These are phyloP conservation scores for Lunasporangiospora selenospora DNA, from an alignment of 192 early-diverging fungal genomes.

Conservation along the genomic window DNA sequence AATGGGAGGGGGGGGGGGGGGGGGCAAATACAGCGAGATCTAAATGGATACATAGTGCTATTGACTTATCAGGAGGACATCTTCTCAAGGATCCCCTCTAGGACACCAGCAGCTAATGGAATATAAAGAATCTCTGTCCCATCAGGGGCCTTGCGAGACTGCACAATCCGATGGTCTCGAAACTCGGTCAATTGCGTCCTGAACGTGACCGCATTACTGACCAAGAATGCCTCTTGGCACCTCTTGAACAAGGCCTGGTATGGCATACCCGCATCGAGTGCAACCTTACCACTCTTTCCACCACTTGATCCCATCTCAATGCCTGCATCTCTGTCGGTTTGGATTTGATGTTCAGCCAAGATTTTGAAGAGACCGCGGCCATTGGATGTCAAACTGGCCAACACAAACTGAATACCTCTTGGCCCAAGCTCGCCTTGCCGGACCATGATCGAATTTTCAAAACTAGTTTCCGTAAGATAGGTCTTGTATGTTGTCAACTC, in stretches of 20 bases:
- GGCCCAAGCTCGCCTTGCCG: slow-evolving; percentile 63
- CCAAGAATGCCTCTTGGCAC: slow-evolving; percentile 84
- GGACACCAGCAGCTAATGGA: slow-evolving; percentile 68
- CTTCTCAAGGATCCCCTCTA: slow-evolving; percentile 72
- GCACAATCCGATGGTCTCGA: slow-evolving; percentile 89
- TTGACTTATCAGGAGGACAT: no score
- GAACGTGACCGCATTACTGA: slow-evolving; percentile 84
- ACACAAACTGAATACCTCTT: slow-evolving; percentile 78
- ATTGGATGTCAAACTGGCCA: slow-evolving; percentile 84
- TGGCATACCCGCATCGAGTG: slow-evolving; percentile 61
- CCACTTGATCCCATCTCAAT: background rate
- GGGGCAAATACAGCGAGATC: no score
- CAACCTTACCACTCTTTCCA: slow-evolving; percentile 18
- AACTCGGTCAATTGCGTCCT: slow-evolving; percentile 94
- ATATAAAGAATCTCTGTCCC: slow-evolving; percentile 77
- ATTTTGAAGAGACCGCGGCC: slow-evolving; percentile 86
- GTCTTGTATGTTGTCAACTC: slow-evolving; percentile 87
- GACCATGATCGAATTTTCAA: slow-evolving; percentile 76
- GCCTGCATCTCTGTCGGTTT: slow-evolving; percentile 41
- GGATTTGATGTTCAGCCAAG: slow-evolving; percentile 85
- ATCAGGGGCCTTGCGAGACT: slow-evolving; percentile 61
- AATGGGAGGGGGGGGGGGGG: no score
- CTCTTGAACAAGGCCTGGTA: slow-evolving; percentile 71
- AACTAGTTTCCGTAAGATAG: slow-evolving; percentile 85
- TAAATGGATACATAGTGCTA: no score